Percentiles rank a stretch among this genome's conserved stretches.
phyloP scores from a whole-genome alignment of 495 filamentous ascomycete genomes.

The Penicillium cosmopolitanum region DNA sequence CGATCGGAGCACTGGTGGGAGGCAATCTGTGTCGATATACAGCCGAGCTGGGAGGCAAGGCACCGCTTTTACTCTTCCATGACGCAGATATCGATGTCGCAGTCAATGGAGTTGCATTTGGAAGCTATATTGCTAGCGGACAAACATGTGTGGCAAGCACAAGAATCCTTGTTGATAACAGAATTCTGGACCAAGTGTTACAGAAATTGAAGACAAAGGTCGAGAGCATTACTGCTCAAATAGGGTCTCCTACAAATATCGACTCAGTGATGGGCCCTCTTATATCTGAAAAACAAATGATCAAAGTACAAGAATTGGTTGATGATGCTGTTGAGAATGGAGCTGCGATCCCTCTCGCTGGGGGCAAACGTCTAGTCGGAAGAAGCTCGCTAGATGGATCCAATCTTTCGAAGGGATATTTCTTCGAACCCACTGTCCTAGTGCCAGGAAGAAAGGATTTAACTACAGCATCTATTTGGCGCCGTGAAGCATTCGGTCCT shows the following conservation, averaged over 20 bases:
- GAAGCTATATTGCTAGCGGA: constrained; percentile 61
- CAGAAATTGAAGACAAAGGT: constrained; percentile 46
- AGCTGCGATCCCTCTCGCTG: constrained; percentile 29
- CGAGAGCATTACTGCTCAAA: constrained; percentile 38
- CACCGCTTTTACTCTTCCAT: constrained; percentile 58
- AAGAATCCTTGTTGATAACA: constrained; percentile 57
- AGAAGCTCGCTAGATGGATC: constrained; percentile 23
- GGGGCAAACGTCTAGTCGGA: constrained; percentile 40
- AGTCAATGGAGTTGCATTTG: constrained; percentile 61
- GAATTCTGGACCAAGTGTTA: constrained; percentile 39
- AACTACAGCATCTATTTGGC: constrained; percentile 32
- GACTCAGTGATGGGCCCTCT: constrained; percentile 30
- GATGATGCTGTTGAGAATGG: constrained; percentile 31
- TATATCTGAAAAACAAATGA: constrained; percentile 23
- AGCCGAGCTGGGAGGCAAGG: constrained; percentile 65
- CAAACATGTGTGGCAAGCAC: constrained; percentile 67
- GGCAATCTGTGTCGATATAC: constrained; percentile 58
- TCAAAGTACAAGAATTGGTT: constrained; percentile 28
- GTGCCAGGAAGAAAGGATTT: constrained; percentile 15
- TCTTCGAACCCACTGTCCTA: constrained; percentile 61
- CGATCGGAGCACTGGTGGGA: constrained; percentile 52
- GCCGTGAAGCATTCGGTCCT: constrained; percentile 54
- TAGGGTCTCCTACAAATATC: constrained; percentile 26
- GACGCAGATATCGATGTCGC: constrained; percentile 53
- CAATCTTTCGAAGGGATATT: constrained; percentile 53